Percentiles rank a stretch among this genome's conserved stretches.
phyloP scores from a whole-genome alignment of 2,329 filamentous ascomycete species.

The Daldinia sp. region DNA sequence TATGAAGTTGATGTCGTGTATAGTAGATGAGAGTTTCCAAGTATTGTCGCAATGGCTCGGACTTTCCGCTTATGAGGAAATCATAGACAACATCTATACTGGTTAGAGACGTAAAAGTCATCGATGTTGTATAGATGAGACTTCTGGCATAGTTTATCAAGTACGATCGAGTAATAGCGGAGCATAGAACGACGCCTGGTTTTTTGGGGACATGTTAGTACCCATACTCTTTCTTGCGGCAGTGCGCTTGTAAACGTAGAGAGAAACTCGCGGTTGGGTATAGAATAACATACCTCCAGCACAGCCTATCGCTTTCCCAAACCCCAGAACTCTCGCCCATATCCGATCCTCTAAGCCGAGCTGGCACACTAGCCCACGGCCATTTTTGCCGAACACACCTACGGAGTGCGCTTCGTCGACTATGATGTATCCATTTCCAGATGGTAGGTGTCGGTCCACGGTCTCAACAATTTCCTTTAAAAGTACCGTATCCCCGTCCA shows the following conservation, averaged over 20 bases:
- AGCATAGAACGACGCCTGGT: slow-evolving; percentile 72
- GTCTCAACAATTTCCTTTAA: slow-evolving; percentile 69
- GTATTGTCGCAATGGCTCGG: slow-evolving; percentile 53
- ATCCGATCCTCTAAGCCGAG: slow-evolving; percentile 67
- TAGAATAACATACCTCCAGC: slow-evolving; percentile 70
- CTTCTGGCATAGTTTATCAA: slow-evolving; percentile 82
- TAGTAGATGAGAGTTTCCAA: slow-evolving; percentile 60
- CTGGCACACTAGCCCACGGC: slow-evolving; percentile 69
- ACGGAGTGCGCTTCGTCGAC: slow-evolving; percentile 78
- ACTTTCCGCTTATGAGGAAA: slow-evolving; percentile 47
- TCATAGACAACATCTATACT: slow-evolving; percentile 51
- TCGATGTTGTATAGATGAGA: slow-evolving; percentile 79
- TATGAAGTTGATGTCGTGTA: slow-evolving; percentile 57
- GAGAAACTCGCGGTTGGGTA: neutral
- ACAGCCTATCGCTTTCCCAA: slow-evolving; percentile 75
- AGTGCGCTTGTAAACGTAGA: neutral
- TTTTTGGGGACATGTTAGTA: slow-evolving; percentile 36
- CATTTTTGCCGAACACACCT: slow-evolving; percentile 67
- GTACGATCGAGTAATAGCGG: slow-evolving; percentile 69
- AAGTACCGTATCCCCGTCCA: slow-evolving; percentile 82
- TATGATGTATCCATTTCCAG: slow-evolving; percentile 70
- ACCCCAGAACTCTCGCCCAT: slow-evolving; percentile 72
- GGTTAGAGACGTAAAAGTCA: slow-evolving; percentile 66
- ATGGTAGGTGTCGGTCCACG: slow-evolving; percentile 67
- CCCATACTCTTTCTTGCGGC: slow-evolving; percentile 2